phyloP scores from a whole-genome alignment of 257 asterid species.

The Coffea eugenioides region DNA sequence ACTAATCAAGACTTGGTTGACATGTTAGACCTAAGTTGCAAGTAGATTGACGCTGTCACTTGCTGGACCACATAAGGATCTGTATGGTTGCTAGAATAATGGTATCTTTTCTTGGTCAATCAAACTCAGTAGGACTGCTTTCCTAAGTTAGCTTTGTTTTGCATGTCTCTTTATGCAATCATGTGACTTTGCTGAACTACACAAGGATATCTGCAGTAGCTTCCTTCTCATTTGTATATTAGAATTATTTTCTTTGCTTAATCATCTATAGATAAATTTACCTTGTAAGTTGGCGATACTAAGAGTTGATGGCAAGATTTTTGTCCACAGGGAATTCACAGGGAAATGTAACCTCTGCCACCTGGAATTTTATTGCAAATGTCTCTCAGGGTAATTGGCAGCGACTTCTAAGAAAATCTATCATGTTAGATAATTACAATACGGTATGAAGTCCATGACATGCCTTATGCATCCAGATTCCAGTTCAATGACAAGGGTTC shows the following conservation, averaged over 20 bases:
- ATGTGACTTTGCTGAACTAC: not conserved
- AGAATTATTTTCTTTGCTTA: too few species aligned
- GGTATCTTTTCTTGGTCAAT: not conserved
- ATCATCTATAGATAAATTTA: not conserved
- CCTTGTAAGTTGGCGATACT: not conserved
- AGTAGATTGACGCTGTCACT: not conserved
- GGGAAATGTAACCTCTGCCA: conserved; percentile 47
- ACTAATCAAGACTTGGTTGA: not conserved
- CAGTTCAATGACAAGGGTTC: conserved; percentile 46
- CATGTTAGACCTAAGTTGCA: not conserved
- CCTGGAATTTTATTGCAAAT: conserved; percentile 64
- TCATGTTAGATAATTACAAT: conserved; percentile 8
- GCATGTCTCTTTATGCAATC: not conserved
- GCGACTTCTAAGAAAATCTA: conserved; percentile 18
- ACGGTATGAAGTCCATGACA: conserved; percentile 13
- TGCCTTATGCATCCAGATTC: conserved; percentile 38
- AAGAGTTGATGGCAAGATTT: conserved; percentile 21
- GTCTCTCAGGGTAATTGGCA: conserved; percentile 50
- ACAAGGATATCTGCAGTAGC: not conserved
- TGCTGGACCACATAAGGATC: not conserved
- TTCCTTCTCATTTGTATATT: not conserved
- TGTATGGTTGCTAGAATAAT: not conserved
- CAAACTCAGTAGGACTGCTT: not conserved
- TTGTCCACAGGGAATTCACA: conserved; percentile 54
- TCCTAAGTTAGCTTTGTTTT: not conserved